Base-by-base conservation (phyloP, 73 alveolate species). In the Urostyla sp. region DNA sequence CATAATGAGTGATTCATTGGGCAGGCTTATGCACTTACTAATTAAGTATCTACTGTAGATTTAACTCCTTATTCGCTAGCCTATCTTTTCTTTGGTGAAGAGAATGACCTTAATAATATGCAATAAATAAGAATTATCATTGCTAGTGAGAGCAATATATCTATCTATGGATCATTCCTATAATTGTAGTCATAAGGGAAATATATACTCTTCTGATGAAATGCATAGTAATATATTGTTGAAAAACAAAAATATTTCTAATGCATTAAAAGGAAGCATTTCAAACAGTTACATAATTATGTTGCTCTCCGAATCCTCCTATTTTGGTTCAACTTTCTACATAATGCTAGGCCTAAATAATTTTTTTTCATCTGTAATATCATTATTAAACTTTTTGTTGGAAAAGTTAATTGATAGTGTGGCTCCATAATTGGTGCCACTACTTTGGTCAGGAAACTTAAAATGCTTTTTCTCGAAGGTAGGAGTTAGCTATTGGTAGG, bases 141-240 rank as follows among this genome's bases (percentile, higher is more conserved):
- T 1, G 83, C 83, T 27, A 69, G 72, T 69, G 83, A 69, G 31
- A 69, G 49, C 8, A 69, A 36, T 49, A 69, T 21, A 27, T 69
- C 83, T 7, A 69, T 38, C 45, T 63, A 43, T 4, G 79, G 55
- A 40, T 63, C 44, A 21, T 63, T 60, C 27, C 76, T 59, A 59
- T n/a, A 31, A 32, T 18, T 30, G 6, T 59, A n/a, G 13, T 8
- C 18, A 34, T 18, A 21, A 11, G 44, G 37, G 37, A 23, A 32
- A 43, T 6, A 11, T 48, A 27, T 66, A 43, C 66, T 69, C 48
- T 7, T 69, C 83, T 13, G 72, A 69, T 16, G 49, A 69, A 2
- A 69, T 69, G 18, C 69, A 49, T 0, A 69, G 23, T 28, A 69
- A 49, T 6, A 45, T 48, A 49, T 69, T 69, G 34, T 69, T 26